A percentile compares a stretch with the other conserved stretches of the same genome.
Evolutionary conservation across 2,329 filamentous ascomycete genomes (phyloP).

Genomic region (Paracorniculantispora psalliotae): DNA sequence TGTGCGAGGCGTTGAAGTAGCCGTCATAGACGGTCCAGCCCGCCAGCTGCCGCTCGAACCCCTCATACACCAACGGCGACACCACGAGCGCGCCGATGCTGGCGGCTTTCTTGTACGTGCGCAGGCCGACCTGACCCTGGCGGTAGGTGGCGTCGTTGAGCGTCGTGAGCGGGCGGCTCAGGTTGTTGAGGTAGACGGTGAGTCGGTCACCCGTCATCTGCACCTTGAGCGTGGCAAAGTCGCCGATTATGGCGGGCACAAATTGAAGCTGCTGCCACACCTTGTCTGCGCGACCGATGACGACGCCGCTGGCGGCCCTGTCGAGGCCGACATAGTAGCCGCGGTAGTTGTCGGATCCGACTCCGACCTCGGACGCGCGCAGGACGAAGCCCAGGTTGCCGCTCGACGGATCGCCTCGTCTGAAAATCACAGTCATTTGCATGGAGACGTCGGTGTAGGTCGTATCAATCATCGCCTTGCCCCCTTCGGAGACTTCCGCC

Average conservation of each 20-base stretch:
- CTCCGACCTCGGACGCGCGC: background rate
- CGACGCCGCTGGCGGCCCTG: background rate
- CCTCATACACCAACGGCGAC: background rate
- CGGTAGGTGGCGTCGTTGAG: background rate
- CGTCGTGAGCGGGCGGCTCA: background rate
- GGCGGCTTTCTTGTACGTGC: background rate
- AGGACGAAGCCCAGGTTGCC: background rate
- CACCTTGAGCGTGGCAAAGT: background rate
- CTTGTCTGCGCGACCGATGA: slow-evolving; percentile 1
- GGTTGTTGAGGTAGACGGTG: background rate
- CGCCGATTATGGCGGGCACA: background rate
- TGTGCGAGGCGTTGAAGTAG: background rate
- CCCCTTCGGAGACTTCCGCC: background rate
- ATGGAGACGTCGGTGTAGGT: background rate
- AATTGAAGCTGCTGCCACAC: background rate
- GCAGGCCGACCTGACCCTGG: background rate
- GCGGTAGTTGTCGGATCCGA: background rate
- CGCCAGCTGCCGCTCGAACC: background rate
- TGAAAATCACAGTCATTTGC: background rate
- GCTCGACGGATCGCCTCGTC: background rate
- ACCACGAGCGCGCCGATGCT: background rate
- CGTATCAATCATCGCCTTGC: background rate
- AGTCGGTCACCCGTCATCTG: background rate
- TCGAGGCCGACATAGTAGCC: slow-evolving; percentile 3
- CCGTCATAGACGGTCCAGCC: background rate